Base-by-base conservation (phyloP, 768 basidiomycete genomes). In the Kondoa malvinella region DNA sequence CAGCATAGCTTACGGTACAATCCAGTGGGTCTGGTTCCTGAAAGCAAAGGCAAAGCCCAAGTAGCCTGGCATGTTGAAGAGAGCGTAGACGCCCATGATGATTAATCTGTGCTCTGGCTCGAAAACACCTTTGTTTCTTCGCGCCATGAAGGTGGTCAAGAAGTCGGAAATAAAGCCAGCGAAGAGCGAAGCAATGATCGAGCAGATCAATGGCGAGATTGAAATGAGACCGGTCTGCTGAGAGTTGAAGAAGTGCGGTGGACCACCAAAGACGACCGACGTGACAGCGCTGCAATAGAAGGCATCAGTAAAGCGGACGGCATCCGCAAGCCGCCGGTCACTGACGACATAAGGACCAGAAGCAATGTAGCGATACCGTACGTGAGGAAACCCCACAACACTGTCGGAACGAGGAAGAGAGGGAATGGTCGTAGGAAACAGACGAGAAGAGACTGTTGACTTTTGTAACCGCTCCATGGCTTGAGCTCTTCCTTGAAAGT, bases 351-450 rank as follows among this genome's bases (percentile, higher is more conserved):
- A 25, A 61, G 59, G 17, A 61, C 59, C 26, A 61, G 59, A 4
- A 61, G 59, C 16, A 61, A 32, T 27, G 59, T 27, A 12, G 59
- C 59, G n/a, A 61, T 61, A 25, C 59, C 59, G 31, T 61, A 61
- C 16, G 59, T 61, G 4, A 61, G 31, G 31, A 61, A 61, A 8
- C 59, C 59, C 59, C 59, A 61, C 8, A 61, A 12, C 4, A 61
- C 59, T 32, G 31, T 32, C 4, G 59, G 59, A 12, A n/a, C 16
- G 31, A 61, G 31, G 59, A 61, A 61, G 25, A 61, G 59, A 8
- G 59, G 59, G 59, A 61, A 61, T 4, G 59, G 59, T 12, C 59
- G 59, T n/a, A 61, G n/a, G 59, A 61, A 61, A 25, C 59, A 61
- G 31, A 32, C 59, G 25, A 61, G 59, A 12, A 61, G 59, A 32